Percentiles rank a stretch among this genome's conserved stretches.
These are phyloP conservation scores for Aspergillus sp. DNA, from an alignment of 2,329 filamentous ascomycete species.

Conservation along the genomic window DNA sequence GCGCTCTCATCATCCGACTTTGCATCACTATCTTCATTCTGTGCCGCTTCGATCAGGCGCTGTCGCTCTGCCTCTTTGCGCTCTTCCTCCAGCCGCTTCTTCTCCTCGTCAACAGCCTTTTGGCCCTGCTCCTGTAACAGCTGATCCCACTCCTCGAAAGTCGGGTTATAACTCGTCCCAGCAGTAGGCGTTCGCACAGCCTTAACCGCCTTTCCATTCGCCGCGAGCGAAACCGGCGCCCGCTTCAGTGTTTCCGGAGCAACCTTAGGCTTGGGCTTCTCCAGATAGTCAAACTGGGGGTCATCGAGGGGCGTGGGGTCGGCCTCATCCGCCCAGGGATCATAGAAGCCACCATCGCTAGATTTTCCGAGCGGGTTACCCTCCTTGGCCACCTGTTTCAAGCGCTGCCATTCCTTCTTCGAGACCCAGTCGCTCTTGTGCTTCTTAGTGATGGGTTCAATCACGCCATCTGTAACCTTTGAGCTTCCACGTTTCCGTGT, in stretches of 20 bases:
- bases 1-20: slow-evolving; percentile 87
- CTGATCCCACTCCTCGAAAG: slow-evolving; percentile 81
- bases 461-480: slow-evolving; percentile 72
- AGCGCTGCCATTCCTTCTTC: slow-evolving; percentile 77
- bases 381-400: slow-evolving; percentile 80
- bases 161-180: slow-evolving; percentile 90
- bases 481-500: slow-evolving; percentile 75
- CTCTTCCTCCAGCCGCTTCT: slow-evolving; percentile 70
- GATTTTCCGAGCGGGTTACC: slow-evolving; percentile 52
- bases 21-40: slow-evolving; percentile 74
- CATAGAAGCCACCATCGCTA: slow-evolving; percentile 67
- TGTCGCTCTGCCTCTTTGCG: slow-evolving; percentile 69
- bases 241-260: slow-evolving; percentile 76
- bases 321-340: slow-evolving; percentile 72
- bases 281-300: slow-evolving; percentile 67
- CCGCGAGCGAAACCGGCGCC: slow-evolving; percentile 79
- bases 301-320: slow-evolving; percentile 51
- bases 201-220: slow-evolving; percentile 77
- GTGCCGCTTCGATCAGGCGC: slow-evolving; percentile 73
- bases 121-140: slow-evolving; percentile 75
- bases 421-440: slow-evolving; percentile 79
- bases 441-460: slow-evolving; percentile 71
- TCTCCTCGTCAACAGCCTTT: slow-evolving; percentile 79
- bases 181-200: slow-evolving; percentile 78
- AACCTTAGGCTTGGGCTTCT: slow-evolving; percentile 67